Conservation (phyloP, 2,329 filamentous ascomycete genomes). For the Calonectria honghensis region DNA sequence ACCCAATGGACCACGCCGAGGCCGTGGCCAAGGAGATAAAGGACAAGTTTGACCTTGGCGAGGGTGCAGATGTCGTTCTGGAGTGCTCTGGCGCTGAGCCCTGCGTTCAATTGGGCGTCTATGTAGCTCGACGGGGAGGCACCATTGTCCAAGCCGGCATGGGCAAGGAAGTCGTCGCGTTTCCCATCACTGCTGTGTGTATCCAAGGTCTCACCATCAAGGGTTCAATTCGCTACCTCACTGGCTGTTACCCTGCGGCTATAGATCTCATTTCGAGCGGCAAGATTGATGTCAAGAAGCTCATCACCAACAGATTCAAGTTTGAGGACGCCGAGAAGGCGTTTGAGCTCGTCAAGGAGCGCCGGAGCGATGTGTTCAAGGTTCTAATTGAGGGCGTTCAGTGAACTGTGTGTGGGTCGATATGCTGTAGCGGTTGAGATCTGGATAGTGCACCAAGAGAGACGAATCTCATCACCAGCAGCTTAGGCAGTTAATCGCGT, state of each 20-base stretch:
- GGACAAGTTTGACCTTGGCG: background rate
- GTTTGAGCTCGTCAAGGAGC: constrained; percentile 54
- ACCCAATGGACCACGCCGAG: background rate
- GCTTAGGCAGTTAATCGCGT: too few species aligned
- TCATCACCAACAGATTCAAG: constrained; percentile 59
- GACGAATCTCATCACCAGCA: too few species aligned
- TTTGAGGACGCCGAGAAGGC: constrained; percentile 66
- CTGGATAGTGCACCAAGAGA: too few species aligned
- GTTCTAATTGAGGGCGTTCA: constrained; percentile 4
- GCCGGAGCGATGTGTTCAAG: background rate
- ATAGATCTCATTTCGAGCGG: constrained; percentile 68
- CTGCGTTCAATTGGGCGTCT: constrained; percentile 67
- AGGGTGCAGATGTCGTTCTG: background rate
- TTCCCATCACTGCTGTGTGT: constrained; percentile 66
- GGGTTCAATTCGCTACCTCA: constrained; percentile 23
- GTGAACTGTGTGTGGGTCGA: background rate
- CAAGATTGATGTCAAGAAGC: constrained; percentile 53
- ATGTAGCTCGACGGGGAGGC: constrained; percentile 64
- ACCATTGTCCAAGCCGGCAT: constrained; percentile 71
- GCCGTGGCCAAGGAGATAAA: background rate
- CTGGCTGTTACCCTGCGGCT: constrained; percentile 23
- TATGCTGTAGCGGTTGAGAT: too few species aligned
- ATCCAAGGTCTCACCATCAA: constrained; percentile 17
- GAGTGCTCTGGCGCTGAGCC: constrained; percentile 61
- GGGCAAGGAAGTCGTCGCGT: constrained; percentile 67